A percentile compares a stretch with the other conserved stretches of the same genome.
Conservation (phyloP, 805 yeast genomes). For the Yamadazyma olivae region DNA sequence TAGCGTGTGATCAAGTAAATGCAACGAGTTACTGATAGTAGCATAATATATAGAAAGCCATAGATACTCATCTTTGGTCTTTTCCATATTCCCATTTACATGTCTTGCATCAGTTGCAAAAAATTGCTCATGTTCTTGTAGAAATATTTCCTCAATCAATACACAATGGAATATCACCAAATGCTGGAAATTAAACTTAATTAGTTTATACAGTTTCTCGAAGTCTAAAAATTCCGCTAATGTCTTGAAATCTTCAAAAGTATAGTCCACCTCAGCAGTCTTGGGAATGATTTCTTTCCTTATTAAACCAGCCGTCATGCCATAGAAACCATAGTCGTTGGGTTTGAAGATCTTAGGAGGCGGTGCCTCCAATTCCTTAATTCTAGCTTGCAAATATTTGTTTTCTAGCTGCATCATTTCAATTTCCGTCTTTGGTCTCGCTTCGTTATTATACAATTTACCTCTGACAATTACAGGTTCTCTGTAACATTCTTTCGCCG, state of each 20-base stretch:
- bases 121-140: conserved; percentile 14
- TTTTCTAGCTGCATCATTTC: neutral
- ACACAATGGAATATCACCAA: conserved; percentile 15
- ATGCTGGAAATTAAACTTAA: conserved; percentile 14
- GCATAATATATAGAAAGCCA: conserved; percentile 28
- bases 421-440: neutral
- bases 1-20: conserved; percentile 20
- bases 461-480: conserved; percentile 34
- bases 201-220: conserved; percentile 4
- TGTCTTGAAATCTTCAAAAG: conserved; percentile 4
- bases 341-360: neutral
- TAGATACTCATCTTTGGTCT: conserved; percentile 20
- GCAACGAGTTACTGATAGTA: conserved; percentile 24
- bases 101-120: conserved; percentile 22
- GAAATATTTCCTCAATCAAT: conserved; percentile 9
- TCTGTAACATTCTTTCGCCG: conserved; percentile 25
- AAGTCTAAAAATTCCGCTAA: conserved; percentile 6
- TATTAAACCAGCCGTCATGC: conserved; percentile 12
- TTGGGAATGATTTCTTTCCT: conserved; percentile 11
- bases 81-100: conserved; percentile 18
- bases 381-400: neutral
- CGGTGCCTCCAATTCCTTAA: neutral
- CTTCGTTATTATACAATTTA: conserved; percentile 16
- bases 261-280: conserved; percentile 4
- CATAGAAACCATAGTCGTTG: conserved; percentile 5